phyloP scores from a whole-genome alignment of 1,139 yeast genomes.

The Nakaseomyces kungkrabaensis region DNA sequence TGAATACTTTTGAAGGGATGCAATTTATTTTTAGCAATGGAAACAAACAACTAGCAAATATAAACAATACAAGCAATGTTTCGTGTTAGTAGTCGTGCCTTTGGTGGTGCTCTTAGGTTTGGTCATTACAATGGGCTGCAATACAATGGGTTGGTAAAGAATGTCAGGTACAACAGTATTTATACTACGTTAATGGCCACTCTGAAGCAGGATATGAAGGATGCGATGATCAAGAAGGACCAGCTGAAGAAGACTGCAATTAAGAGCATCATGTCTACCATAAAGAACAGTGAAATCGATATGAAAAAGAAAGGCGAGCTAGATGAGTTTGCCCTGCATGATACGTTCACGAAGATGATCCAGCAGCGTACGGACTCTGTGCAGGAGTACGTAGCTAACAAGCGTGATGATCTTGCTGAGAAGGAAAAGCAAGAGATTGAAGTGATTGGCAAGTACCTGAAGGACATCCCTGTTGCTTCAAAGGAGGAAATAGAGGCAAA shows the following conservation, averaged over 20 bases:
- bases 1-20: neutral
- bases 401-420: conserved; percentile 46
- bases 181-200: conserved; percentile 30
- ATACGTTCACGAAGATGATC: conserved; percentile 40
- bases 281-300: conserved; percentile 53
- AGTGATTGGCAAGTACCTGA: conserved; percentile 37
- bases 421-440: conserved; percentile 44
- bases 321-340: conserved; percentile 42
- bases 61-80: neutral
- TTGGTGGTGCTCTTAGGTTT: neutral
- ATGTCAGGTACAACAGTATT: conserved; percentile 30
- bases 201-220: conserved; percentile 40
- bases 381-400: conserved; percentile 39
- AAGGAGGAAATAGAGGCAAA: conserved; percentile 39
- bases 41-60: too few relatives aligned
- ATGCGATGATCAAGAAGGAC: conserved; percentile 41
- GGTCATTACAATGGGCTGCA: neutral
- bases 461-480: conserved; percentile 41
- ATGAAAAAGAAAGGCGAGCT: conserved; percentile 33
- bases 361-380: conserved; percentile 48
- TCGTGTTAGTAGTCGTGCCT: neutral
- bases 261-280: conserved; percentile 44
- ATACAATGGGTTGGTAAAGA: neutral
- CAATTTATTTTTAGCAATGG: neutral
- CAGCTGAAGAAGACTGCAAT: conserved; percentile 42